A percentile compares a stretch with the other conserved stretches of the same genome.
Evolutionary conservation across 768 basidiomycete species (phyloP).

Genomic region (Phylloporus sp.): DNA sequence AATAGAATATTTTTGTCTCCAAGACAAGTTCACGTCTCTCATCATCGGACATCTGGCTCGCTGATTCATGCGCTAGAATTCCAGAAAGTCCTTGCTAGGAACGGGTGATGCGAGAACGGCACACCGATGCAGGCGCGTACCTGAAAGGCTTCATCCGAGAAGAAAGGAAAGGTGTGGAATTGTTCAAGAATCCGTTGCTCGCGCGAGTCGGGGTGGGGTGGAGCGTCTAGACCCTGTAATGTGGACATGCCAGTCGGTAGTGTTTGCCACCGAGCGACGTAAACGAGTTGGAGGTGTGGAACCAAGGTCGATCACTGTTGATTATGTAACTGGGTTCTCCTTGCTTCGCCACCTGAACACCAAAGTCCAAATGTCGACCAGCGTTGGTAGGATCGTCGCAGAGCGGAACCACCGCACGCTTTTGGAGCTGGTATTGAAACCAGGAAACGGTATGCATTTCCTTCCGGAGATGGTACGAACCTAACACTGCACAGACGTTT

Average conservation of each 20-base stretch:
- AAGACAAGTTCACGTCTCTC: constrained; percentile 45
- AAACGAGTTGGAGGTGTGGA: constrained; percentile 6
- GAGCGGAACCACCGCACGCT: constrained; percentile 65
- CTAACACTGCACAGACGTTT: constrained; percentile 52
- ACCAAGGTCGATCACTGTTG: constrained; percentile 11
- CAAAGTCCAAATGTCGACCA: constrained; percentile 33
- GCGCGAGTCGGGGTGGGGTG: constrained; percentile 10
- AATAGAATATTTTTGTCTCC: constrained; percentile 64
- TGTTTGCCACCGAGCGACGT: constrained; percentile 10
- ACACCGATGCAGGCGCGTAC: constrained; percentile 34
- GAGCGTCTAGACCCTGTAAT: constrained; percentile 11
- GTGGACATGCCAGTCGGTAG: constrained; percentile 13
- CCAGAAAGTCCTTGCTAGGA: constrained; percentile 61
- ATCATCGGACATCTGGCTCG: constrained; percentile 33
- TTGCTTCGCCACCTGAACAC: neutral
- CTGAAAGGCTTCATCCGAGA: constrained; percentile 54
- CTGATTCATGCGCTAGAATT: constrained; percentile 42
- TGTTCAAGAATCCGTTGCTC: constrained; percentile 20
- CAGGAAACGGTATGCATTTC: constrained; percentile 70
- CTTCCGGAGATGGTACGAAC: neutral
- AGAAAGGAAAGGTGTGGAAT: constrained; percentile 49
- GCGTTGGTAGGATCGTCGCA: constrained; percentile 51
- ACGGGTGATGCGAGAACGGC: neutral
- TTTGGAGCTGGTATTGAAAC: constrained; percentile 60
- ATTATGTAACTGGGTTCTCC: constrained; percentile 14